phyloP scores from a whole-genome alignment of 352 stramenopile species.

The Phytopythium delawarense region DNA sequence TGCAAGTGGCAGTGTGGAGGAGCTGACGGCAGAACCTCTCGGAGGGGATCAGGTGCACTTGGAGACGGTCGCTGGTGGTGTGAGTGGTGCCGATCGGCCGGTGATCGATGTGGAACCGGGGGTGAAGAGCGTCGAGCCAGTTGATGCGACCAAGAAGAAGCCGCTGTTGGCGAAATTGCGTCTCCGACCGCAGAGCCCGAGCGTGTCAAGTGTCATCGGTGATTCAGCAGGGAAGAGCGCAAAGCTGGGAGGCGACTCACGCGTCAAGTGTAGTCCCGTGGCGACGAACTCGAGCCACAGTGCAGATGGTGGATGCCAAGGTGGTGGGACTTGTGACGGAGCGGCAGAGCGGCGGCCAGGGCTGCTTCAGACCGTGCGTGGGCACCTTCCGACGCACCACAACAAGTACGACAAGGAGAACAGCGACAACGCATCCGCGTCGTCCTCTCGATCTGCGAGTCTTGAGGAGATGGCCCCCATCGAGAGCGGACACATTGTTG shows the following conservation, averaged over 20 bases:
- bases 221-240: neutral
- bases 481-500: constrained; percentile 10
- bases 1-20: neutral
- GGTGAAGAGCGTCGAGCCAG: neutral
- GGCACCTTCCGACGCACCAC: constrained; percentile 1
- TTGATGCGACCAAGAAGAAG: constrained; percentile 19
- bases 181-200: constrained; percentile 43
- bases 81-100: neutral
- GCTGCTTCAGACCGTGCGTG: constrained; percentile 12
- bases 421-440: neutral
- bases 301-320: neutral
- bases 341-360: neutral
- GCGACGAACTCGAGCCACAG: neutral
- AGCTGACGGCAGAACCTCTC: neutral
- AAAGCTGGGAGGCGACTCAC: neutral
- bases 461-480: constrained; percentile 8
- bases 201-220: neutral
- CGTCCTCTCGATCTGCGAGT: constrained; percentile 1
- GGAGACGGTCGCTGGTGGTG: neutral
- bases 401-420: constrained; percentile 8
- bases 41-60: neutral
- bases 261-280: neutral
- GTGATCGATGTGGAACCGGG: neutral
- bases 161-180: constrained; percentile 53
- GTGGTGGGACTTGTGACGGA: neutral